These are phyloP conservation scores for Plectosphaerella sp. DNA, from an alignment of 2,329 filamentous ascomycete species.

Conservation along the genomic window DNA sequence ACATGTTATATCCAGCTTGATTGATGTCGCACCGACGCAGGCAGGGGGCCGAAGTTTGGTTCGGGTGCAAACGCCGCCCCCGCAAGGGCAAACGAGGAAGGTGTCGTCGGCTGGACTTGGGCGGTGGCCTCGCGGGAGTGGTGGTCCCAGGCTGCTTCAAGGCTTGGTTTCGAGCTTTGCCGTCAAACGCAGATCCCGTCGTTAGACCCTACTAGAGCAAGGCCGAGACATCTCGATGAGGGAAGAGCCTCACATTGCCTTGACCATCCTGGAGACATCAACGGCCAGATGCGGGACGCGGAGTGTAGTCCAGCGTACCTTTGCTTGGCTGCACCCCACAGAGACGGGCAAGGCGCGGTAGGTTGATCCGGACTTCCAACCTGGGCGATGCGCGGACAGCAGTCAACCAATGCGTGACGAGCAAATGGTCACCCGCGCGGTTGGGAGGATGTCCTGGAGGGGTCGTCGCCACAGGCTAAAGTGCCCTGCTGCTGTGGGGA, in stretches of 20 bases:
- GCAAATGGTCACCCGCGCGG: not conserved
- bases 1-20: not conserved
- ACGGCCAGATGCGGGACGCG: constrained; percentile 1
- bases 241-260: no score
- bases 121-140: no score
- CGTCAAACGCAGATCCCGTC: no score
- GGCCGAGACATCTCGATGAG: no score
- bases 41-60: not conserved
- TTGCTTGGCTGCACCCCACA: constrained; percentile 2
- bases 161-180: not conserved
- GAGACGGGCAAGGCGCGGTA: not conserved
- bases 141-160: not conserved
- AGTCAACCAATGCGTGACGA: not conserved
- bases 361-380: constrained; percentile 2
- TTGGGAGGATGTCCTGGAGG: not conserved
- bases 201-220: no score
- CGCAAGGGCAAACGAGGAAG: not conserved
- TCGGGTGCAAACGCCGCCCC: not conserved
- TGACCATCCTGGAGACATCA: not conserved
- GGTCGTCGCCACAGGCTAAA: not conserved
- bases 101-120: no score
- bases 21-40: not conserved
- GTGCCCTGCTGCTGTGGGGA: not conserved
- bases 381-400: not conserved
- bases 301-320: not conserved